Base-by-base conservation (phyloP, 257 asterid species). In the Solanum verrucosum region DNA sequence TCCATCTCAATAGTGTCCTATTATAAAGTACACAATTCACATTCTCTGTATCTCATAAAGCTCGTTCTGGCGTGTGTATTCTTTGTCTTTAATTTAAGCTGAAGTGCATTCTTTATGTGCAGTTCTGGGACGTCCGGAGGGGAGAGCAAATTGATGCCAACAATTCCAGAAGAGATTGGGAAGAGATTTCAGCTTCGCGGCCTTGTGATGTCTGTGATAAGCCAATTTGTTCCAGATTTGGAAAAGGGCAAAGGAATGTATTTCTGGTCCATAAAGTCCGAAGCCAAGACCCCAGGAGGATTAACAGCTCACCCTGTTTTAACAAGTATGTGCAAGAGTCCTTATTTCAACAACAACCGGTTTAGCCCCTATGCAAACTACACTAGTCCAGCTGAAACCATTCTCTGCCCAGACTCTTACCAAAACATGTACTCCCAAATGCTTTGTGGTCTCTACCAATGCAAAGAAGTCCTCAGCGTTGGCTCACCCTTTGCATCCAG, bases 201-300 rank as follows among this genome's bases (percentile, higher is more conserved):
- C 87, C 78, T 84, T 25, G 21, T 2, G 27, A 84, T 84, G 79
- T 3, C 87, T 33, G 87, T 84, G 87, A 84, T 84, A 42, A 37
- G 75, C 35, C 87, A 84, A 65, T 65, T 2, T 67, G 87, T 84
- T 84, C 87, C 87, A 23, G 40, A 68, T 84, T 34, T 84, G 40
- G 77, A 84, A 0, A 63, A 86, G 49, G 88, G 84, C 18, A 86
- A 86, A 21, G 84, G 83, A 44, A 86, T 86, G 88, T 84, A 56
- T 65, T 84, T 84, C 77, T 65, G 1, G 52, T 60, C 87, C 77
- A 60, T 38, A 59, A 60, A 33, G 21, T 42, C 83, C 0, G 88
- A 86, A 9, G 84, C 84, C 40, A 86, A 71, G 23, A 72, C 88
- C 20, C 84, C 88, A 25, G 88, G 88, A 15, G 72, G 84, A 33